These are phyloP conservation scores for Paecilomyces variotii DNA, from an alignment of 2,329 filamentous ascomycete genomes.

Conservation along the genomic window DNA sequence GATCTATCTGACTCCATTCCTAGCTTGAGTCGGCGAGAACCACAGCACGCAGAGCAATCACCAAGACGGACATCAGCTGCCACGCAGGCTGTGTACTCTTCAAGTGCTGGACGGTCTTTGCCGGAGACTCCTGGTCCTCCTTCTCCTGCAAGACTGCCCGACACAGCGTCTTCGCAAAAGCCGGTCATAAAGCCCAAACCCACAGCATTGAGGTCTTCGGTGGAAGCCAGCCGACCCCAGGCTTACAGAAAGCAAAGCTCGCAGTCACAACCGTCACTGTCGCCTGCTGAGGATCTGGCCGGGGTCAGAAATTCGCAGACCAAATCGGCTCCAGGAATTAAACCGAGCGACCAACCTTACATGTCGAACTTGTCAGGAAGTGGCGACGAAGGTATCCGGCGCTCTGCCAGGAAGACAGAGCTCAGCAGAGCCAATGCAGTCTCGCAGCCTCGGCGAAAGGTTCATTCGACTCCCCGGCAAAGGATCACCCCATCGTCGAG, in stretches of 20 bases:
- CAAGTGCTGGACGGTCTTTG: not conserved
- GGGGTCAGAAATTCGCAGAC: slow-evolving; percentile 9
- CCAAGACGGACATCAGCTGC: not conserved
- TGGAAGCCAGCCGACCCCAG: not conserved
- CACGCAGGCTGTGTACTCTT: not conserved
- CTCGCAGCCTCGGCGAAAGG: not conserved
- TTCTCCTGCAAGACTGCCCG: slow-evolving; percentile 10
- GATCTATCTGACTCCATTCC: slow-evolving; percentile 11
- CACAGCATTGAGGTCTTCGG: slow-evolving; percentile 19
- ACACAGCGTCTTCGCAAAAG: slow-evolving; percentile 16
- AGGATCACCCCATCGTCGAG: slow-evolving; percentile 39
- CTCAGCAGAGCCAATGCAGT: slow-evolving; percentile 6
- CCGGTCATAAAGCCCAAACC: slow-evolving; percentile 34
- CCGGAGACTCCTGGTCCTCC: slow-evolving; percentile 5
- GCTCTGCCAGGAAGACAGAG: slow-evolving; percentile 14
- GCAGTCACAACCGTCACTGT: not conserved
- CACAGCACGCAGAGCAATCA: slow-evolving; percentile 3
- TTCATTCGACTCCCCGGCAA: not conserved
- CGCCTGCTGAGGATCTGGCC: not conserved
- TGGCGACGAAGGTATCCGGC: slow-evolving; percentile 23
- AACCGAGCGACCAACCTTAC: not conserved
- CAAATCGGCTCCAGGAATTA: slow-evolving; percentile 13
- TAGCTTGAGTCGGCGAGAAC: slow-evolving; percentile 9
- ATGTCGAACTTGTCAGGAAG: slow-evolving; percentile 21
- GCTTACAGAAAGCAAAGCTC: not conserved